Base-by-base conservation (phyloP, 257 asterid genomes). In the Asclepias syriaca region DNA sequence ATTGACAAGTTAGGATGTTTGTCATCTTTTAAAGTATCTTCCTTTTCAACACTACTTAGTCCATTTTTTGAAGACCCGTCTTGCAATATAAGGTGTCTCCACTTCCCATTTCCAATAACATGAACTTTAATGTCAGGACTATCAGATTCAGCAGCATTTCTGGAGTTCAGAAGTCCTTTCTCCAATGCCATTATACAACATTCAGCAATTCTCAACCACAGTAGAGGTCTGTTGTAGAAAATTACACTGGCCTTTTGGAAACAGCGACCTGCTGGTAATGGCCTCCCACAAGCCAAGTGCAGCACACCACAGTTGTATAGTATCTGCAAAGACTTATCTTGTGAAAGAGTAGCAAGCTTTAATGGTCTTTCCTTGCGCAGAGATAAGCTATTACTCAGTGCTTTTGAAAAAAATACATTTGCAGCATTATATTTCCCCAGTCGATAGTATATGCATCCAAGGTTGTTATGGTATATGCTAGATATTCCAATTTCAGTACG, bases 161-260 rank as follows among this genome's bases (percentile, higher is more conserved):
- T 76, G 27, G 89, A 76, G 80, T 77, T 85, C 72, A 93, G 78
- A 74, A 86, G 81, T 59, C 96, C 97, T 71, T 85, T 86, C 70
- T 89, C 96, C 61, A 84, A 80, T 59, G 96, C 96, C 96, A 91
- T 80, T 56, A 93, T 78, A 86, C 98, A 93, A 76, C 96, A 93
- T 81, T 93, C 98, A 19, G 96, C 94, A 58, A 88, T 75, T 64
- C 96, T 81, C 59, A 93, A 77, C 98, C 98, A 93, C 70, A 91
- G 77, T 71, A 93, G 90, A 53, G 98, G 97, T 73, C 78, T 78
- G 70, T 87, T 77, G 61, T 81, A 85, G 75, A 86, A 91, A 57
- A 89, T 72, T 66, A 71, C 54, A 69, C 95, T 80, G 76, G 97
- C 86, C 78, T 76, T 87, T 27, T 83, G 85, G 76, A 93, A 93